Evolutionary conservation across 2,329 filamentous ascomycete species (phyloP).

Genomic region (Sporothrix phasma): DNA sequence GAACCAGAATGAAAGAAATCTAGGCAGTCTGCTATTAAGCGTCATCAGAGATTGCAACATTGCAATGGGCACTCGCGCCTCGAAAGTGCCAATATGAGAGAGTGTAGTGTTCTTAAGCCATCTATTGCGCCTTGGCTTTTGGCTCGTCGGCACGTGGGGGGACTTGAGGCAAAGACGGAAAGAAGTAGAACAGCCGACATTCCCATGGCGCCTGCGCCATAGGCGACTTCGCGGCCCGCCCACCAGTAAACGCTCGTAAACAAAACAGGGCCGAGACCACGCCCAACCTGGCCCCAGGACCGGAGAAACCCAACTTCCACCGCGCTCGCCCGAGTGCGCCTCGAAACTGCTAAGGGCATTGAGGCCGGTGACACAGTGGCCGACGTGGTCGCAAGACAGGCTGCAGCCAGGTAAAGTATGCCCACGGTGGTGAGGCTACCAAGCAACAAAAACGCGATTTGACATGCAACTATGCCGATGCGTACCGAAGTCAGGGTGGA

Average conservation of each 20-base stretch:
- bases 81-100: no score
- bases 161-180: conserved; percentile 63
- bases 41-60: no score
- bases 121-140: conserved; percentile 11
- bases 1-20: no score
- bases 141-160: conserved; percentile 35
- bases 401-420: conserved; percentile 71
- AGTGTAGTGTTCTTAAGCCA: not conserved
- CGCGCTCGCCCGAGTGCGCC: conserved; percentile 67
- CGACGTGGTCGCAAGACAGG: conserved; percentile 77
- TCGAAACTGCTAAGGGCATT: conserved; percentile 91
- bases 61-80: no score
- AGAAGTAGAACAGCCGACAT: conserved; percentile 65
- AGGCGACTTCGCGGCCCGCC: conserved; percentile 82
- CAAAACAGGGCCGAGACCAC: conserved; percentile 74
- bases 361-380: conserved; percentile 85
- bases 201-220: conserved; percentile 67
- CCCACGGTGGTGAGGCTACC: conserved; percentile 56
- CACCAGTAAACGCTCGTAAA: conserved; percentile 99
- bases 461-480: conserved; percentile 66
- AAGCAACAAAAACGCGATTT: conserved; percentile 71
- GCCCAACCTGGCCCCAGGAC: conserved; percentile 73
- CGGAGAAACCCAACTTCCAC: conserved; percentile 77
- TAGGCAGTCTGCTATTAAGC: no score
- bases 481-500: conserved; percentile 73